phyloP scores from a whole-genome alignment of 805 yeast species.

The Metschnikowia noctiluminum region DNA sequence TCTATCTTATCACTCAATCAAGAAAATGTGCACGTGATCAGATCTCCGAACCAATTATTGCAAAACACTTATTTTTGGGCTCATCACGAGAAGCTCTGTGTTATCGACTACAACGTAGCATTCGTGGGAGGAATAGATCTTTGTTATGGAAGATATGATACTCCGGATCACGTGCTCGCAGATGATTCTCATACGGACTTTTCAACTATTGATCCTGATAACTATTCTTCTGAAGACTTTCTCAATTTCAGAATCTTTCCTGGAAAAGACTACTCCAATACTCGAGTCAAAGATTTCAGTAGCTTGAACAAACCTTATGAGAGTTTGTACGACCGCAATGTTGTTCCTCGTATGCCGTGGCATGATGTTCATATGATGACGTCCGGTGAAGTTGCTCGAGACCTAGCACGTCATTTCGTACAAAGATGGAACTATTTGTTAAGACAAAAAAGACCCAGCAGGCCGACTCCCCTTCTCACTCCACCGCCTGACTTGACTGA shows the following conservation, averaged over 20 bases:
- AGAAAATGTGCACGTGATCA: constrained; percentile 79
- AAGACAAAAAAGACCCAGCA: constrained; percentile 90
- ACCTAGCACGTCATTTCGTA: constrained; percentile 87
- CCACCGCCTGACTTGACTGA: constrained; percentile 88
- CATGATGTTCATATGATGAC: constrained; percentile 97
- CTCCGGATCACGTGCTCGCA: constrained; percentile 87
- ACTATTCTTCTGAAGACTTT: constrained; percentile 38
- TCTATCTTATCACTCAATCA: constrained; percentile 78
- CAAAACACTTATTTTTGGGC: constrained; percentile 98
- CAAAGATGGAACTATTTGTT: constrained; percentile 96
- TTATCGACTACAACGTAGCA: constrained; percentile 83
- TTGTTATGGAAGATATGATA: constrained; percentile 94
- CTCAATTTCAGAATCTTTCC: constrained; percentile 70
- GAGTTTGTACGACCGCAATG: constrained; percentile 81
- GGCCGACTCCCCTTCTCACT: constrained; percentile 84
- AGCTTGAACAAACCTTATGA: constrained; percentile 83
- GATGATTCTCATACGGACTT: constrained; percentile 59
- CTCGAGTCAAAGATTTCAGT: constrained; percentile 84
- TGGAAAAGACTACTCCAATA: constrained; percentile 96
- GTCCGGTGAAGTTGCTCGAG: constrained; percentile 92
- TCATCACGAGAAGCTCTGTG: constrained; percentile 90
- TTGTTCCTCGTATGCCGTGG: constrained; percentile 97
- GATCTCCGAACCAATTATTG: constrained; percentile 93
- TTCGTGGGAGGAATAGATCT: constrained; percentile 95
- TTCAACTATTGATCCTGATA: constrained; percentile 27